Percentiles rank a stretch among this genome's conserved stretches.
Evolutionary conservation across 805 yeast genomes (phyloP).

Genomic region (Ogataea henricii): DNA sequence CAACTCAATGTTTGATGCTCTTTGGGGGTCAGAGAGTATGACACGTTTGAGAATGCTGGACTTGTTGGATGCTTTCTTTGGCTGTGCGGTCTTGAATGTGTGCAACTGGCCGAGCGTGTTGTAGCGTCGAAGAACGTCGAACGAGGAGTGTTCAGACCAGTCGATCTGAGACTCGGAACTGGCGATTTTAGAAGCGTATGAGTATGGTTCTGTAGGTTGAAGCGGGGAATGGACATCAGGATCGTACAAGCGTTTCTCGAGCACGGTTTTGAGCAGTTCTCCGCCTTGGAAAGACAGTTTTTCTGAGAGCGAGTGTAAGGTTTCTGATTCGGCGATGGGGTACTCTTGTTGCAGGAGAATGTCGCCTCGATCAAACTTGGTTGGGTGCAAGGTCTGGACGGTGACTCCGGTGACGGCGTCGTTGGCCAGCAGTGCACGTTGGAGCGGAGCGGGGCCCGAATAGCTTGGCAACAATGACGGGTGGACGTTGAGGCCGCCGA

Average conservation of each 20-base stretch:
- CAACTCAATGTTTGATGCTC: background rate
- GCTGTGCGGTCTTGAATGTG: conserved; percentile 41
- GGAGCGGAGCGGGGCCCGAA: conserved; percentile 91
- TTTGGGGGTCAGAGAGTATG: conserved; percentile 44
- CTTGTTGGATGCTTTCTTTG: conserved; percentile 24
- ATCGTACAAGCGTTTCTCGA: conserved; percentile 39
- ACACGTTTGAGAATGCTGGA: conserved; percentile 40
- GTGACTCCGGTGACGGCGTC: conserved; percentile 78
- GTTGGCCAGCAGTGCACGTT: conserved; percentile 67
- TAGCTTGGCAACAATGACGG: conserved; percentile 84
- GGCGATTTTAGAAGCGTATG: conserved; percentile 61
- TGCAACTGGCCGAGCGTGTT: conserved; percentile 60
- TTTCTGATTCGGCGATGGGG: conserved; percentile 44
- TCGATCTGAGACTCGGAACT: conserved; percentile 43
- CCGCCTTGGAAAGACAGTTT: conserved; percentile 67
- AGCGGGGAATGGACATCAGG: conserved; percentile 18
- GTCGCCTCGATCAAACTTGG: conserved; percentile 78
- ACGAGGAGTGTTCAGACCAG: conserved; percentile 47
- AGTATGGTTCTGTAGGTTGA: conserved; percentile 35
- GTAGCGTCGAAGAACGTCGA: conserved; percentile 42
- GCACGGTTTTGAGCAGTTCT: conserved; percentile 47
- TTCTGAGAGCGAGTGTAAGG: conserved; percentile 45
- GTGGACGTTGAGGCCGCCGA: conserved; percentile 86
- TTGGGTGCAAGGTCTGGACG: conserved; percentile 86
- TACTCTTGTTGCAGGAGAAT: conserved; percentile 60